phyloP scores from a whole-genome alignment of 306 rosid species.

The Albizia julibrissin region DNA sequence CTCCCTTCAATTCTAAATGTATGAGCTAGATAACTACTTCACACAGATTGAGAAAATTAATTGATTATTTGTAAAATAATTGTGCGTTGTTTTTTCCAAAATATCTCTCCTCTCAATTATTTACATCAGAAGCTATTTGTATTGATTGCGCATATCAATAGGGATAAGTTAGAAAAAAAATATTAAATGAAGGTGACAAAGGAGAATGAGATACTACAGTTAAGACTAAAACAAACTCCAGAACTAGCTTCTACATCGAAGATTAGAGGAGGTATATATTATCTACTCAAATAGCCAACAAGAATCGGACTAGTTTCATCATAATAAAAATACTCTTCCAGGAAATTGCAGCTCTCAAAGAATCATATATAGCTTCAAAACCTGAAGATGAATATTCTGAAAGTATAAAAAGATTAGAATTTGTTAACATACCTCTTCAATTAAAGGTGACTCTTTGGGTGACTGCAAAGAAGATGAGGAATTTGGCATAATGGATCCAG shows the following conservation, averaged over 20 bases:
- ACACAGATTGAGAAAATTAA: too few relatives aligned
- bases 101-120: neutral
- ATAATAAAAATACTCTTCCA: neutral
- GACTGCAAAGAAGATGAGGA: constrained; percentile 80
- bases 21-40: neutral
- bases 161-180: too few relatives aligned
- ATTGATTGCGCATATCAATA: neutral
- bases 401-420: constrained; percentile 16
- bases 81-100: too few relatives aligned
- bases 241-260: neutral
- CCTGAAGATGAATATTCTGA: constrained; percentile 8
- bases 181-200: neutral
- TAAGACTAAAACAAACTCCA: neutral
- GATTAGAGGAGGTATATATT: neutral
- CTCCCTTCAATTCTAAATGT: too few relatives aligned
- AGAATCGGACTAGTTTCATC: constrained; percentile 3
- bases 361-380: neutral
- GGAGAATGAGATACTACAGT: too few relatives aligned
- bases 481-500: constrained; percentile 66
- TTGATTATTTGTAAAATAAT: too few relatives aligned
- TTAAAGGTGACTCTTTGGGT: constrained; percentile 64
- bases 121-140: neutral
- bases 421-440: constrained; percentile 73
- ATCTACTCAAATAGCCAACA: neutral
- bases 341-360: constrained; percentile 4